Conservation (phyloP, 345 rosid species). For the Corchorus capsularis region DNA sequence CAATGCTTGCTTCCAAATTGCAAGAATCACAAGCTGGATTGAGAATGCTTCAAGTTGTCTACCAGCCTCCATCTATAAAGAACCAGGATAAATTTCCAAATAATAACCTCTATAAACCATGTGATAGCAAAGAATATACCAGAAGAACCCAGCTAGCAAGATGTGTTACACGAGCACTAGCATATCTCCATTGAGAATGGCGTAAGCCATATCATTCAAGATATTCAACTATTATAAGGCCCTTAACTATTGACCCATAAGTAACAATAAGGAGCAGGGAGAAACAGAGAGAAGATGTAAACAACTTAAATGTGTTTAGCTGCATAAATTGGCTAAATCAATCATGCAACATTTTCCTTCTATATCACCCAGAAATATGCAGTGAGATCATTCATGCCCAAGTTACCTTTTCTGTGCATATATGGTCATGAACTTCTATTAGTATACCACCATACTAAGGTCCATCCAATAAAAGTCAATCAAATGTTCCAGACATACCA, state of each 20-base stretch:
- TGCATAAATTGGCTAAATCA: neutral
- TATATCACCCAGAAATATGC: neutral
- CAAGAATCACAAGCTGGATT: slow-evolving; percentile 86
- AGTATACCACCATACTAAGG: neutral
- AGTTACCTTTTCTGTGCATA: neutral
- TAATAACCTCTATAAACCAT: slow-evolving; percentile 10
- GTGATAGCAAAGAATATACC: slow-evolving; percentile 17
- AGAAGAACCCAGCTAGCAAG: slow-evolving; percentile 11
- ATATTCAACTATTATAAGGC: neutral
- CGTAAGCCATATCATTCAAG: neutral
- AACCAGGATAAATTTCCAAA: slow-evolving; percentile 14
- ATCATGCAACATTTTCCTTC: slow-evolving; percentile 2
- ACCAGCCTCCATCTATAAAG: slow-evolving; percentile 51
- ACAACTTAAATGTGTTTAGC: slow-evolving; percentile 3
- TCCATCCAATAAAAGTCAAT: neutral
- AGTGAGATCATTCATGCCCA: neutral
- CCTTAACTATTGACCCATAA: neutral
- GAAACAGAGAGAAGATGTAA: neutral
- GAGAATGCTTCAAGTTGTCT: slow-evolving; percentile 84
- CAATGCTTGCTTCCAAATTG: slow-evolving; percentile 94
- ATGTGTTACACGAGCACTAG: slow-evolving; percentile 16
- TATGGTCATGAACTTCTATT: neutral
- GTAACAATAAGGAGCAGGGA: neutral
- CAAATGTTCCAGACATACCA: neutral
- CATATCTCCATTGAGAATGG: neutral